Conservation (phyloP, 176 grass and related monocot species). For the Saccharum officinarum region DNA sequence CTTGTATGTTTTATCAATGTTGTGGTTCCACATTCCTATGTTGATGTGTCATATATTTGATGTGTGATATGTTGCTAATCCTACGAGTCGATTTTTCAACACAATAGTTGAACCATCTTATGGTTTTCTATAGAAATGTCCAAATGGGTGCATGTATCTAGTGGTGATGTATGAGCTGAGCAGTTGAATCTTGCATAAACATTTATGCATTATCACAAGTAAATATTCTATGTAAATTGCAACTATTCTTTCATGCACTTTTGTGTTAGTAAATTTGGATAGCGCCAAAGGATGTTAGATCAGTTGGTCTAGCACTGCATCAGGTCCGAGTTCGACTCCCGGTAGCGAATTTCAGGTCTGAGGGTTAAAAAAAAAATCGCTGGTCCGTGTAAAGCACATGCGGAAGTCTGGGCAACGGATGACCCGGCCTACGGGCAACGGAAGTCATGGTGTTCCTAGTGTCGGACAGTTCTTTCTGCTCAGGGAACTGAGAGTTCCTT, state of each 20-base stretch:
- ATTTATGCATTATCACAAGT: neutral
- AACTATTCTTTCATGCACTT: slow-evolving; percentile 5
- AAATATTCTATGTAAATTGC: slow-evolving; percentile 4
- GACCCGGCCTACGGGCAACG: no score
- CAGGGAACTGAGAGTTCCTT: no score
- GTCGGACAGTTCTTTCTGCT: no score
- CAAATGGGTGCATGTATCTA: neutral
- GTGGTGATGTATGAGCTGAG: neutral
- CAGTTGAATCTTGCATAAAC: neutral
- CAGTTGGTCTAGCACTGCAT: no score
- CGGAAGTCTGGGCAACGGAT: no score
- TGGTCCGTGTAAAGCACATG: no score
- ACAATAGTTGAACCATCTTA: neutral
- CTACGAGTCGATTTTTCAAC: neutral
- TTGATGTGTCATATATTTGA: no score
- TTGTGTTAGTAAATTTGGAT: neutral
- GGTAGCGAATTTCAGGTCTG: no score
- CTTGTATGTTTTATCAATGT: neutral
- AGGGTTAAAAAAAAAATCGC: no score
- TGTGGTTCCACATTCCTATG: slow-evolving; percentile 8
- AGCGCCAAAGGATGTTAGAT: no score
- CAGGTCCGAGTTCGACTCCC: no score
- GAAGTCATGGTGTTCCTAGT: no score
- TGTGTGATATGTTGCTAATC: neutral
- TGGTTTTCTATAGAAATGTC: neutral